phyloP scores from a whole-genome alignment of 2,329 filamentous ascomycete genomes.

The Cercospora nicotianae region DNA sequence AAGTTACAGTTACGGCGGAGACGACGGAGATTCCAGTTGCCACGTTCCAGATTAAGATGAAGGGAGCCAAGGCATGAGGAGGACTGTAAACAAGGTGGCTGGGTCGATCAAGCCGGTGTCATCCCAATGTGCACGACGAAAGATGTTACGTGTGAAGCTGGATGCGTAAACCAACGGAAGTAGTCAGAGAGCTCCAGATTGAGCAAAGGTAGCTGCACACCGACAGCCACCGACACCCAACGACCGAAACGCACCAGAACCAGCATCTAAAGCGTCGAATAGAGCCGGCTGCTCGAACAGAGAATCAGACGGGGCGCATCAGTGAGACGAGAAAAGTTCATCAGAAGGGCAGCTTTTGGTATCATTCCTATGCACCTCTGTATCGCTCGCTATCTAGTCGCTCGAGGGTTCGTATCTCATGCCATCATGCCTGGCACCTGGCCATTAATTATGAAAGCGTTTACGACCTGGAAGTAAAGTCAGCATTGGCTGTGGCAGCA shows the following conservation, averaged over 20 bases:
- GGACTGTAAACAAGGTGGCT: neutral
- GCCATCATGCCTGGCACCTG: constrained; percentile 11
- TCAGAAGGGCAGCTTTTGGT: constrained; percentile 19
- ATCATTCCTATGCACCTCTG: constrained; percentile 19
- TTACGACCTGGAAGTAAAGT: constrained; percentile 3
- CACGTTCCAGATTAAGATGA: constrained; percentile 93
- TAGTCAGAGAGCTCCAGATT: neutral
- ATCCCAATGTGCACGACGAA: neutral
- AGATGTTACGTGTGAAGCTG: neutral
- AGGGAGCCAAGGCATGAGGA: constrained; percentile 62
- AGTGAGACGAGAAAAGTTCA: neutral
- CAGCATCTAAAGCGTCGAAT: neutral
- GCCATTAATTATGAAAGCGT: constrained; percentile 1
- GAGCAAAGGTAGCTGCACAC: neutral
- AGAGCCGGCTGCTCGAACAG: neutral
- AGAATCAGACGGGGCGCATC: neutral
- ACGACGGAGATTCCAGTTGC: constrained; percentile 81
- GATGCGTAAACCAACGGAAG: neutral
- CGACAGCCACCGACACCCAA: neutral
- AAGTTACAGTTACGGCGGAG: constrained; percentile 88
- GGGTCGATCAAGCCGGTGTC: neutral
- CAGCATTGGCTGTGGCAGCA: neutral
- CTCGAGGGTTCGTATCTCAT: constrained; percentile 14
- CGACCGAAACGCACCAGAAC: neutral
- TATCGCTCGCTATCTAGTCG: constrained; percentile 18